These are phyloP conservation scores for Backusella psychrophila DNA, from an alignment of 192 early-diverging fungal genomes.

Conservation along the genomic window DNA sequence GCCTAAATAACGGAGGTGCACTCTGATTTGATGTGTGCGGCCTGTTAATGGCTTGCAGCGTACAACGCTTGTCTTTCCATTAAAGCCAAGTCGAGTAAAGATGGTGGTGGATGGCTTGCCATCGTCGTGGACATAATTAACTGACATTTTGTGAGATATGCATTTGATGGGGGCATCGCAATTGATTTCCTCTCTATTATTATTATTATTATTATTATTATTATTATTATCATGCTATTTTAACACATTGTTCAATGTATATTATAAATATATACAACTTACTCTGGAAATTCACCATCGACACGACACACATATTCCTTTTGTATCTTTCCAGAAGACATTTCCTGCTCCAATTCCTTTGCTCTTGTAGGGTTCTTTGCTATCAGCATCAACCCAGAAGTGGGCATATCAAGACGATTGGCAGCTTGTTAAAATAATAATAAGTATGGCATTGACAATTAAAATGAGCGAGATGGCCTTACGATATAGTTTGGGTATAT, in stretches of 20 bases:
- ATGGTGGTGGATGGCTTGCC: constrained; percentile 84
- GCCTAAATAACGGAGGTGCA: constrained; percentile 92
- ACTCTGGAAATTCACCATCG: constrained; percentile 82
- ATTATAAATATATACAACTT: constrained; percentile 19
- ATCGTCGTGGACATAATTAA: constrained; percentile 81
- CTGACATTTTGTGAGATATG: constrained; percentile 81
- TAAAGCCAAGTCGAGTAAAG: constrained; percentile 66
- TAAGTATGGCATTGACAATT: no score
- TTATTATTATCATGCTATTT: no score
- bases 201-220: constrained; percentile 5
- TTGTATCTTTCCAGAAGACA: constrained; percentile 63
- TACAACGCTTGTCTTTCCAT: constrained; percentile 73
- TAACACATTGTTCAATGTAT: no score
- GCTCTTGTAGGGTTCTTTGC: constrained; percentile 59
- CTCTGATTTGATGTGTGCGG: constrained; percentile 96
- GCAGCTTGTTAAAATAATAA: constrained; percentile 47
- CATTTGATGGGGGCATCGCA: constrained; percentile 85
- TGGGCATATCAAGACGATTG: constrained; percentile 92
- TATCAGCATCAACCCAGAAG: constrained; percentile 89
- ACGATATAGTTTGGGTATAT: constrained; percentile 56
- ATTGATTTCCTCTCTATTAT: constrained; percentile 44
- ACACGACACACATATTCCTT: constrained; percentile 93
- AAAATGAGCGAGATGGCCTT: constrained; percentile 21
- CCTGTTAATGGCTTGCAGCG: constrained; percentile 85
- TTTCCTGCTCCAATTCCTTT: constrained; percentile 58